phyloP scores from a whole-genome alignment of 2,329 filamentous ascomycete species.

The Ophiostoma perfectum region DNA sequence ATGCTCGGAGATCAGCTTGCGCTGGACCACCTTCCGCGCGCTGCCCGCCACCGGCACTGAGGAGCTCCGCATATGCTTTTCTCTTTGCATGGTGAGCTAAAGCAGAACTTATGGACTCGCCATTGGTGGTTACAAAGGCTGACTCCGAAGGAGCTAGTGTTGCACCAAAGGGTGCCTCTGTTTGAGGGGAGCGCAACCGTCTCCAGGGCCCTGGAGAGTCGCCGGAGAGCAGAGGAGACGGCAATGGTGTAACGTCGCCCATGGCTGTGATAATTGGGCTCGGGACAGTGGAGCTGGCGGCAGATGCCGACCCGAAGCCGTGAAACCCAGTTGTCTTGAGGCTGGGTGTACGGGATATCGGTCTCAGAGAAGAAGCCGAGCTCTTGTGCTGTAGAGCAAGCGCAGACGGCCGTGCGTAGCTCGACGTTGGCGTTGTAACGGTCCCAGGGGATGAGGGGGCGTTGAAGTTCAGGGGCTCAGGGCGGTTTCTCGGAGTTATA shows the following conservation, averaged over 20 bases:
- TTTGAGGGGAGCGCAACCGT: constrained; percentile 44
- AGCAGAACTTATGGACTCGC: constrained; percentile 49
- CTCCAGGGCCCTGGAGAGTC: constrained; percentile 65
- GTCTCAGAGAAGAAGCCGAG: constrained; percentile 44
- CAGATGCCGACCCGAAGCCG: constrained; percentile 46
- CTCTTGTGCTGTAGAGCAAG: constrained; percentile 37
- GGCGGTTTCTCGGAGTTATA: constrained; percentile 22
- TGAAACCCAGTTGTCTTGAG: constrained; percentile 48
- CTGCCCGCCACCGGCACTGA: constrained; percentile 29
- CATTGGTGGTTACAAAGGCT: constrained; percentile 46
- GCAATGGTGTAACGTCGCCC: constrained; percentile 72
- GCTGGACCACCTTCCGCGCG: constrained; percentile 26
- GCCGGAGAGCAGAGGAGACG: constrained; percentile 63
- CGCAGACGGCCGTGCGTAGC: constrained; percentile 29
- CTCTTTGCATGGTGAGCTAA: constrained; percentile 51
- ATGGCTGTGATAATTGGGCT: constrained; percentile 71
- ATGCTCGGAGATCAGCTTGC: constrained; percentile 12
- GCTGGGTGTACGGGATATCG: constrained; percentile 56
- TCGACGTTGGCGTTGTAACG: constrained; percentile 19
- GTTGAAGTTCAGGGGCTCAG: constrained; percentile 11
- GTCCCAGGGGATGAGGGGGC: constrained; percentile 19
- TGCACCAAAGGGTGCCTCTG: constrained; percentile 38
- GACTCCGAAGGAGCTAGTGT: constrained; percentile 38
- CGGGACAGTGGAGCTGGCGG: constrained; percentile 62
- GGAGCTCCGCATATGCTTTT: constrained; percentile 50